These are phyloP conservation scores for Hortaea sp. DNA, from an alignment of 2,329 filamentous ascomycete species.

Conservation along the genomic window DNA sequence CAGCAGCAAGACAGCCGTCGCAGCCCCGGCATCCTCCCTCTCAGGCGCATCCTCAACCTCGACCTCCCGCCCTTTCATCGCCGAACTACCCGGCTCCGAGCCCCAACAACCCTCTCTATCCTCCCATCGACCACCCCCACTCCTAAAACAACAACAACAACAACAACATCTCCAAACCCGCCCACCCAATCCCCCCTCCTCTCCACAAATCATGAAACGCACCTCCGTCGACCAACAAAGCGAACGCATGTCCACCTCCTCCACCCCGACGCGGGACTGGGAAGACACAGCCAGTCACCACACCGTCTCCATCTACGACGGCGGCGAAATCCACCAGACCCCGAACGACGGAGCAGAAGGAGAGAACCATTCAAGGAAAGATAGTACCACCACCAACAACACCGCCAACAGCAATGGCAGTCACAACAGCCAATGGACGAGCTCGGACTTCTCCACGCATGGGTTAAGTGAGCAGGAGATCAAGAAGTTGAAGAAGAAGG, in stretches of 20 bases:
- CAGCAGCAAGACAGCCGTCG: not conserved
- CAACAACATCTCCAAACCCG: no score
- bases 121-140: not conserved
- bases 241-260: constrained; percentile 16
- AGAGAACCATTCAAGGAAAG: no score
- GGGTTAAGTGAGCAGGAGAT: constrained; percentile 31
- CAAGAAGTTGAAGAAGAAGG: constrained; percentile 36
- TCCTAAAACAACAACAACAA: not conserved
- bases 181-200: not conserved
- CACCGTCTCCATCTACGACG: constrained; percentile 13
- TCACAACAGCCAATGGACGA: constrained; percentile 21
- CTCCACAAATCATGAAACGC: constrained; percentile 20
- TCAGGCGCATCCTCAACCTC: not conserved
- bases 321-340: not conserved
- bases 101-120: not conserved
- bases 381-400: constrained; percentile 9
- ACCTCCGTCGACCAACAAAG: constrained; percentile 26
- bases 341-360: not conserved
- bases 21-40: not conserved
- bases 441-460: constrained; percentile 31
- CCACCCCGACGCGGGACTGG: constrained; percentile 6
- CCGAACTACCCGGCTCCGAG: constrained; percentile 6
- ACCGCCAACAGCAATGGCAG: constrained; percentile 4
- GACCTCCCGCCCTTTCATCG: not conserved
- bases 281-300: constrained; percentile 14